A percentile compares a stretch with the other conserved stretches of the same genome.
These are phyloP conservation scores for Penicillium glabrum DNA, from an alignment of 2,329 filamentous ascomycete species.

Conservation along the genomic window DNA sequence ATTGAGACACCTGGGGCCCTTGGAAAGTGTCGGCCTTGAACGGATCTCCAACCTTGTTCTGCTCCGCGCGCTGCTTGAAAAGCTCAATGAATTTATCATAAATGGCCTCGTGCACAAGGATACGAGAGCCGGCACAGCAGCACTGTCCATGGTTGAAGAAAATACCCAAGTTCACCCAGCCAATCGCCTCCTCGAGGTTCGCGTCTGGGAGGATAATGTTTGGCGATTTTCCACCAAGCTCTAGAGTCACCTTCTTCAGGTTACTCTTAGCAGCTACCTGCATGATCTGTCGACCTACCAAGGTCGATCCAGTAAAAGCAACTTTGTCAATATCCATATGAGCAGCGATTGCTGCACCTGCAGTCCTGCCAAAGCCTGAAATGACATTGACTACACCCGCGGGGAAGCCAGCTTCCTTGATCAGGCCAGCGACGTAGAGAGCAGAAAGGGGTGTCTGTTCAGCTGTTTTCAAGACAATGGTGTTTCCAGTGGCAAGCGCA, in stretches of 20 bases:
- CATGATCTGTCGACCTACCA: not conserved
- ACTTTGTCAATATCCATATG: not conserved
- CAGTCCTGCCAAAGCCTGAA: slow-evolving; percentile 70
- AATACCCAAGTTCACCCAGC: not conserved
- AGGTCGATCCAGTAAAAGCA: not conserved
- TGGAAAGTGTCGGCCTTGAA: slow-evolving; percentile 78
- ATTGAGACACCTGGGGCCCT: slow-evolving; percentile 77
- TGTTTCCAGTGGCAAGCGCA: slow-evolving; percentile 61
- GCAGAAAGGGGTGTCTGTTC: slow-evolving; percentile 69
- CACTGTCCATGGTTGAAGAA: not conserved
- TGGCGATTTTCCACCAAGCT: slow-evolving; percentile 3
- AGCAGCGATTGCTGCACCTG: not conserved
- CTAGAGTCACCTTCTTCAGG: not conserved
- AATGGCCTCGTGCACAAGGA: not conserved
- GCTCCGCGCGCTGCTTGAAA: not conserved
- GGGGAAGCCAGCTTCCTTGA: slow-evolving; percentile 61
- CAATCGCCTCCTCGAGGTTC: not conserved
- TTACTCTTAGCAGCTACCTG: not conserved
- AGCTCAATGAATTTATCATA: not conserved
- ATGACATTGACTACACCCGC: slow-evolving; percentile 61
- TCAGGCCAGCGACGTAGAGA: slow-evolving; percentile 52
- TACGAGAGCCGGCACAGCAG: not conserved
- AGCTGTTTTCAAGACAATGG: slow-evolving; percentile 62
- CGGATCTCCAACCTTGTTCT: slow-evolving; percentile 45
- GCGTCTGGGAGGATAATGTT: slow-evolving; percentile 1